Percentiles rank a stretch among this genome's conserved stretches.
phyloP scores from a whole-genome alignment of 2,329 filamentous ascomycete species.

The Diaporthe ampelina region DNA sequence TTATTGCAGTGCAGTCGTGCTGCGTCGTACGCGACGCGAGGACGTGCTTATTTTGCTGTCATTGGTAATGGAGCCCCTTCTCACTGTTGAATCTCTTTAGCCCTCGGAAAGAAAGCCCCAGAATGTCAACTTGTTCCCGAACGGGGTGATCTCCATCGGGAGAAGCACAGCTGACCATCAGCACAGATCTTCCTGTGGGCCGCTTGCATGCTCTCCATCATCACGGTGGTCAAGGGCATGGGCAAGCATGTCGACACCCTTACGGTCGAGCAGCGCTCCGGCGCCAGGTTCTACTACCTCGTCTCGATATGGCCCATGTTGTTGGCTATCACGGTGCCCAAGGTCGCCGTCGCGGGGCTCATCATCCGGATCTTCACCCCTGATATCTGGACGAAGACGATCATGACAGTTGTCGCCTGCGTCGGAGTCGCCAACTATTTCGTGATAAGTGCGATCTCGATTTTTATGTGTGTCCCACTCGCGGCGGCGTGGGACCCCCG shows the following conservation, averaged over 20 bases:
- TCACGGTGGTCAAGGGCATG: neutral
- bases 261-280: neutral
- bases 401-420: neutral
- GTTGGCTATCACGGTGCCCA: conserved; percentile 16
- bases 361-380: conserved; percentile 13
- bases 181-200: neutral
- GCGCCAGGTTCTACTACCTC: conserved; percentile 6
- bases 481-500: neutral
- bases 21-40: neutral
- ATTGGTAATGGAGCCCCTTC: neutral
- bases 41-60: neutral
- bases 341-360: conserved; percentile 15
- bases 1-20: neutral
- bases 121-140: too few relatives aligned
- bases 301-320: neutral
- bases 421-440: neutral
- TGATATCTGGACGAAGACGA: neutral
- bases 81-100: too few relatives aligned
- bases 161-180: neutral
- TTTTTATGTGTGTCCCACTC: neutral
- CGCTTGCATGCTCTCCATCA: neutral
- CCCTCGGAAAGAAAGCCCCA: too few relatives aligned
- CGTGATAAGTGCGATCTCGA: neutral
- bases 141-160: too few relatives aligned
- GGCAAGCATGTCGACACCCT: neutral